A percentile compares a stretch with the other conserved stretches of the same genome.
phyloP scores from a whole-genome alignment of 805 yeast genomes.

The Candida pini region DNA sequence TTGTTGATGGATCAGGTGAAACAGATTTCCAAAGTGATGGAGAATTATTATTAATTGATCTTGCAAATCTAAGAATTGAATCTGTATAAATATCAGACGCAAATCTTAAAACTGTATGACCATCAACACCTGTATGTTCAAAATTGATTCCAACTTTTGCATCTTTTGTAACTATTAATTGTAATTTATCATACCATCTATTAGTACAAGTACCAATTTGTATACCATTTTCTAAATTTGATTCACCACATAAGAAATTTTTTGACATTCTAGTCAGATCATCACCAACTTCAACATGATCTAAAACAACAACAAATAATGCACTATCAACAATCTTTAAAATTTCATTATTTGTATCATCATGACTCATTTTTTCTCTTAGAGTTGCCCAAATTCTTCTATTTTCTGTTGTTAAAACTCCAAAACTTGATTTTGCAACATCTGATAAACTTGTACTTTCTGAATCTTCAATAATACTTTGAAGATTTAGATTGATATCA shows the following conservation, averaged over 20 bases:
- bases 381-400: conserved; percentile 82
- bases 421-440: conserved; percentile 73
- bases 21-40: conserved; percentile 63
- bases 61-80: conserved; percentile 81
- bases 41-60: conserved; percentile 67
- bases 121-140: conserved; percentile 94
- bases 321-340: conserved; percentile 75
- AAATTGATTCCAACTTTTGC: conserved; percentile 92
- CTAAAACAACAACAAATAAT: conserved; percentile 76
- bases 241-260: conserved; percentile 84
- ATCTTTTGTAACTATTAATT: conserved; percentile 78
- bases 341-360: conserved; percentile 59
- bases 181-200: conserved; percentile 88
- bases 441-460: conserved; percentile 46
- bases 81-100: conserved; percentile 91
- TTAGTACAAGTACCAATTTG: conserved; percentile 93
- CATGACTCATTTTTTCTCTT: conserved; percentile 44
- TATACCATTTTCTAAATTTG: conserved; percentile 72
- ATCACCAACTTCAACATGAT: conserved; percentile 61
- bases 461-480: conserved; percentile 74
- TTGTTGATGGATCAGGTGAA: conserved; percentile 42
- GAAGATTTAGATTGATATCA: conserved; percentile 69
- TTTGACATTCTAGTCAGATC: conserved; percentile 63
- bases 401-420: conserved; percentile 86
- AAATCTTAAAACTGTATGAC: conserved; percentile 85